Evolutionary conservation across 2,329 filamentous ascomycete species (phyloP), one percentile per base, ranked within the genome.

Genomic region (Colletotrichum truncatum): DNA sequence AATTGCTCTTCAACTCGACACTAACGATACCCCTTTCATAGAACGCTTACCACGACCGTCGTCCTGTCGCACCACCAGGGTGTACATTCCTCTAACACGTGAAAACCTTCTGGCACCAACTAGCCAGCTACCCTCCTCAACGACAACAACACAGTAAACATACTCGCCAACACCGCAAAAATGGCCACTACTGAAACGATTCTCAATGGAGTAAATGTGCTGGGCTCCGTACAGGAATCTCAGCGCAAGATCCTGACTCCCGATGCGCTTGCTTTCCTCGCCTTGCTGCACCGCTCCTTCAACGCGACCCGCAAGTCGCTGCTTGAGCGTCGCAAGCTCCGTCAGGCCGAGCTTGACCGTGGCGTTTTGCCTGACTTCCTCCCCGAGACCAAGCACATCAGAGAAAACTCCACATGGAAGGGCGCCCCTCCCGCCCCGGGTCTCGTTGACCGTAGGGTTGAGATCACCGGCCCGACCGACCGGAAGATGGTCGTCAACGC

Each of bases 401-500:
- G 96, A 73, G 94, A 98, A 73, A 93, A 97, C 80, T 88, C 92
- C 77, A 90, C 94, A 73, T 99, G 96, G 96, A 96, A 89, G 82
- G 96, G 93, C 68, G 94, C 96, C 43, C 88, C 91, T 54, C 96
- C 96, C 16, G 96, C 95, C 7, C 95, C 96, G 0, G 96, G 96
- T 64, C 87, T 98, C 60, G 89, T 97, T 45, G 96, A 99, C 83
- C 91, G 96, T 70, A 89, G 96, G 67, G 93, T 98, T 30, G 96
- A 99, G 84, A 99, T 98, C 75, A 99, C 96, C 5, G 96, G 96
- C 8, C 96, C 96, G 1, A 98, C 94, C 6, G 96, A 98, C 81
- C 88, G 96, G 71, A 99, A 98, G 87, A 99, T 99, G 96, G 94
- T 98, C 49, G 93, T 98, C 68, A 99, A 99, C 78, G 96, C 96